These are phyloP conservation scores for Capillidium rhysosporum DNA, from an alignment of 371 early-diverging fungal species.

Conservation along the genomic window DNA sequence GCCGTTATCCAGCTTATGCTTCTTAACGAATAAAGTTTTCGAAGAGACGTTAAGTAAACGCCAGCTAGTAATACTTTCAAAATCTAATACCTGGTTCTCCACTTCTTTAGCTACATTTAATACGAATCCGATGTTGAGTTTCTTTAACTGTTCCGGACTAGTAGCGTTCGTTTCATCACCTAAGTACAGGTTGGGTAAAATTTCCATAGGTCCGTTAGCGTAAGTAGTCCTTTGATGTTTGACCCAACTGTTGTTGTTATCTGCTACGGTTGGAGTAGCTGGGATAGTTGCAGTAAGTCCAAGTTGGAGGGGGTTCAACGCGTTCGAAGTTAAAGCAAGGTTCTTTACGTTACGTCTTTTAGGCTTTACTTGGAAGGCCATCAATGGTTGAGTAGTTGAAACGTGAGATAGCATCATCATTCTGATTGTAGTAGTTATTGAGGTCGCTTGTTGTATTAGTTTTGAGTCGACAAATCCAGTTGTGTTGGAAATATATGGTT, in stretches of 20 bases:
- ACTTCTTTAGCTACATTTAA: slow-evolving; percentile 68
- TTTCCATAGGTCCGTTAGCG: slow-evolving; percentile 23
- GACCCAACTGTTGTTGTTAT: background rate
- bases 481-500: no score
- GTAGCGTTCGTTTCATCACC: slow-evolving; percentile 40
- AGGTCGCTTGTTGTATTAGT: no score
- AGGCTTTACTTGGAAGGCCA: no score
- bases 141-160: slow-evolving; percentile 18
- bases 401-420: no score
- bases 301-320: no score
- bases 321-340: no score
- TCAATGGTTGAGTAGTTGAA: no score
- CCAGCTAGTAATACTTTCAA: background rate
- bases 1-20: slow-evolving; percentile 1
- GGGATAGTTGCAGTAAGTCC: no score
- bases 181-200: slow-evolving; percentile 45
- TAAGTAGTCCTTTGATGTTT: slow-evolving; percentile 13
- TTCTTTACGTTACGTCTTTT: no score
- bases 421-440: no score
- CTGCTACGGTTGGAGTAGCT: no score
- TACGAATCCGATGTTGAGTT: slow-evolving; percentile 28
- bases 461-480: no score
- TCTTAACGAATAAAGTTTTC: background rate
- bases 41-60: background rate
- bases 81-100: slow-evolving; percentile 13